Evolutionary conservation across 1,284 basidiomycete species (phyloP), one percentile per base, ranked within the genome.

Genomic region (Paramarasmius palmivorus): DNA sequence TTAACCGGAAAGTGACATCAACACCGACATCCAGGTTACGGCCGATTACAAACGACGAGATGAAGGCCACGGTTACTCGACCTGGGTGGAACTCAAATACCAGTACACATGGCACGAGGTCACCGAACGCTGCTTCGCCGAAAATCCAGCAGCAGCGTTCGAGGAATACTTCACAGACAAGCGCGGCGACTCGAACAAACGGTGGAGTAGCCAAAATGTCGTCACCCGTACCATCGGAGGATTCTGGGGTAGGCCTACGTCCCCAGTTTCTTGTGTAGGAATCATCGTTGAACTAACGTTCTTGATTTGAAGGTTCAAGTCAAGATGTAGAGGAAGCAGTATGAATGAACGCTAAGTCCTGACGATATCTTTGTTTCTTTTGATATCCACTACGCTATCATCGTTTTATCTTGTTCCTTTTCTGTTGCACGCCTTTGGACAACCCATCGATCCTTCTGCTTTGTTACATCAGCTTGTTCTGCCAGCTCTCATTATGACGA

Each of bases 161-260:
- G 29, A 79, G 88, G 25, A 88, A 90, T 64, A 79, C 73, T 1
- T 90, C 88, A n/a, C 86, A 88, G 65, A 85, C 80, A 9, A 87
- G 84, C 56, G 72, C 78, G 17, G 76, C 77, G 14, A 74, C 78
- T 9, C 68, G 70, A 34, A 69, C 73, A 10, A 66, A 68, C 1
- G 61, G 60, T 52, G 58, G 66, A 12, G 59, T 70, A 32, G 68
- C 74, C 40, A 71, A 74, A 32, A 72, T 88, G 29, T 72, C 80
- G 15, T 90, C 88, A 8, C 88, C 89, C 54, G 86, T 86, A 32
- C 88, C 85, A n/a, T 90, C 87, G 37, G 89, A 92, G 66, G 89
- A 92, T 67, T 92, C 90, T 52, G 88, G 87, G 59, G 87, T 92
- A 60, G 88, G 86, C 57, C 68, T 92, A 63, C 90, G 91, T 73